Evolutionary conservation across 495 filamentous ascomycete species (phyloP).

Genomic region (Neurospora africana): DNA sequence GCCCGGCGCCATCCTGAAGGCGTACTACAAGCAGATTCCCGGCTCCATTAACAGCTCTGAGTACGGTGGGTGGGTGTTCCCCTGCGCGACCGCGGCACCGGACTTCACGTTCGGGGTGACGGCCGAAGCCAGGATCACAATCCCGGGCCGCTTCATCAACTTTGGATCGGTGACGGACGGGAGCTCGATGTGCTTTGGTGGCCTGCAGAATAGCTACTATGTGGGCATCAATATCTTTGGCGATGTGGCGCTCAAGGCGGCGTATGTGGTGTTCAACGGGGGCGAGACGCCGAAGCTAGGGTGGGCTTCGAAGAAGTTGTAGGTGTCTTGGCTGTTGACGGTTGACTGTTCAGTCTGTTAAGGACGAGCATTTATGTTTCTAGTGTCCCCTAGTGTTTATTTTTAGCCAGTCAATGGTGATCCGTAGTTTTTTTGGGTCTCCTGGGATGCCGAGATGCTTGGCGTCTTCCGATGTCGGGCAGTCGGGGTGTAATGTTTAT

Average conservation of each 20-base stretch:
- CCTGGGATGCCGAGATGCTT: background rate
- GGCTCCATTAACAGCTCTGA: constrained; percentile 41
- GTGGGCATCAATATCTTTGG: constrained; percentile 65
- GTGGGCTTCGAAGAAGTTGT: constrained; percentile 40
- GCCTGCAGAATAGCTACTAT: constrained; percentile 52
- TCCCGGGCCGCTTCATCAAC: constrained; percentile 49
- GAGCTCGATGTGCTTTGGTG: constrained; percentile 46
- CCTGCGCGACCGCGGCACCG: constrained; percentile 51
- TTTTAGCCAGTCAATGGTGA: background rate
- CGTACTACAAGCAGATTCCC: constrained; percentile 54
- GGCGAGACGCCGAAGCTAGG: constrained; percentile 43
- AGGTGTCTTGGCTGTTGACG: background rate
- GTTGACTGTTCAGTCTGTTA: background rate
- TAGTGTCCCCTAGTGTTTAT: background rate
- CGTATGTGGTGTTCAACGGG: constrained; percentile 59
- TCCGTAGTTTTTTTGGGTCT: background rate
- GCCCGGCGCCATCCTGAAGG: constrained; percentile 41
- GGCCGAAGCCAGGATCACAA: constrained; percentile 34
- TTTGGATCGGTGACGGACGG: constrained; percentile 32
- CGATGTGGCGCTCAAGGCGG: constrained; percentile 70
- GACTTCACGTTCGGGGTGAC: constrained; percentile 50
- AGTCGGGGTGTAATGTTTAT: background rate
- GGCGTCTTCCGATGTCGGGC: background rate
- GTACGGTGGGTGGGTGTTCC: constrained; percentile 60
- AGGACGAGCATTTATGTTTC: background rate